A percentile compares a stretch with the other conserved stretches of the same genome.
These are phyloP conservation scores for Cinnamomum chago DNA, from an alignment of 164 flowering plant genomes.

Conservation along the genomic window DNA sequence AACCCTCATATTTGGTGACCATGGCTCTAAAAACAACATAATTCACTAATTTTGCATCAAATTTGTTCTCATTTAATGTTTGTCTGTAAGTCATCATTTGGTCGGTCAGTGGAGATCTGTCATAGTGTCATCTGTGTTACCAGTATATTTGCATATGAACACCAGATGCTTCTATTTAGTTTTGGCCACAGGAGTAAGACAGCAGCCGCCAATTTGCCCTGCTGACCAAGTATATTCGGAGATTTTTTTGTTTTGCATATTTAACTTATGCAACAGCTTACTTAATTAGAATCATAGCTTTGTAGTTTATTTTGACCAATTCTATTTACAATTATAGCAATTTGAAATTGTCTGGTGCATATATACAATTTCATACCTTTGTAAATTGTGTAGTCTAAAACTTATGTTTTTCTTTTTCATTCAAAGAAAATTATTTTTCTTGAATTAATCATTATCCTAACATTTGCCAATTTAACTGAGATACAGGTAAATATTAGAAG, in stretches of 20 bases:
- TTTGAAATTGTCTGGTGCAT: not conserved
- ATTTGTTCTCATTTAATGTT: no score
- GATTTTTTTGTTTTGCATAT: no score
- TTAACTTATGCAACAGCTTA: not conserved
- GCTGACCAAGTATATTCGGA: not conserved
- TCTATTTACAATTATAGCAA: not conserved
- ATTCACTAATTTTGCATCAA: no score
- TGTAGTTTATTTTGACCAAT: not conserved
- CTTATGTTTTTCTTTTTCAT: not conserved
- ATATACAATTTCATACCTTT: not conserved
- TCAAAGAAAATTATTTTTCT: no score
- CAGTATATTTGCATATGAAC: not conserved
- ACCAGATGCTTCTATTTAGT: not conserved
- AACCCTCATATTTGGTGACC: no score
- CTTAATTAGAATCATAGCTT: not conserved
- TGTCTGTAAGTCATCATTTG: not conserved
- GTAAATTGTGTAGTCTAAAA: not conserved
- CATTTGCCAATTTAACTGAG: conserved; percentile 5
- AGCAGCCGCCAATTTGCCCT: not conserved
- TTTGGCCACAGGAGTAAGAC: not conserved
- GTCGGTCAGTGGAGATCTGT: not conserved
- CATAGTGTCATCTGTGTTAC: not conserved
- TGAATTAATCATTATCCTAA: not conserved
- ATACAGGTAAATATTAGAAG: conserved; percentile 95
- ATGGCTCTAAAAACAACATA: no score